Percentiles rank a stretch among this genome's conserved stretches.
phyloP scores from a whole-genome alignment of 306 rosid genomes.

The Acacia acuminata region DNA sequence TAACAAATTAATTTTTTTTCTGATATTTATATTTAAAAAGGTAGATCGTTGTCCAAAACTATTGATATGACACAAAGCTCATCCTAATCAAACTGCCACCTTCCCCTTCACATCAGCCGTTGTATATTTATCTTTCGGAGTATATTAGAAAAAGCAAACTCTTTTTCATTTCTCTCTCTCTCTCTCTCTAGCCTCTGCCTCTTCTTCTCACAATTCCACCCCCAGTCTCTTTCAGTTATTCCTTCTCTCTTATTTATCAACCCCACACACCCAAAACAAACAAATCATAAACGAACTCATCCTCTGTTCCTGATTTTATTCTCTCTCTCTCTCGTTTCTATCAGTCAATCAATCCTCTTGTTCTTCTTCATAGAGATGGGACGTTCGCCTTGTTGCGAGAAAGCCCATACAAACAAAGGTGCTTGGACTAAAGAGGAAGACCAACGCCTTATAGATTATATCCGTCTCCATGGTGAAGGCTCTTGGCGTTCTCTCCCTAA shows the following conservation, averaged over 20 bases:
- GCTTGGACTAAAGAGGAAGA: conserved; percentile 86
- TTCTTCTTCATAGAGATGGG: conserved; percentile 42
- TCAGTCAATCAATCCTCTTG: background rate
- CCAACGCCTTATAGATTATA: conserved; percentile 68
- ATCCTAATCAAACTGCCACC: background rate
- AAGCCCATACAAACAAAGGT: conserved; percentile 74
- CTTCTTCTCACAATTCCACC: background rate
- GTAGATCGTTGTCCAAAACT: background rate
- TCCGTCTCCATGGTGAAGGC: conserved; percentile 76
- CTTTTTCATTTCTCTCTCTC: background rate
- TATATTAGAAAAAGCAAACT: background rate
- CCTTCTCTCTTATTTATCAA: conserved; percentile 14
- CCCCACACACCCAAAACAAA: background rate
- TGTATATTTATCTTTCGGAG: background rate
- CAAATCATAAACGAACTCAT: conserved; percentile 7
- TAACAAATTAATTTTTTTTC: too few relatives aligned
- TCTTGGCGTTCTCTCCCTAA: conserved; percentile 83
- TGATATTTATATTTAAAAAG: too few relatives aligned
- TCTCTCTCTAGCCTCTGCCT: background rate
- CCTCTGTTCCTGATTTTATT: background rate
- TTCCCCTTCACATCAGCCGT: background rate
- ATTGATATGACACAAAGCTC: background rate
- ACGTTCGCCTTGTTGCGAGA: conserved; percentile 76
- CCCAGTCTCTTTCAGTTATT: background rate
- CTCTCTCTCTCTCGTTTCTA: background rate